Conservation (phyloP, 768 basidiomycete genomes). For the Pholiota conissans region DNA sequence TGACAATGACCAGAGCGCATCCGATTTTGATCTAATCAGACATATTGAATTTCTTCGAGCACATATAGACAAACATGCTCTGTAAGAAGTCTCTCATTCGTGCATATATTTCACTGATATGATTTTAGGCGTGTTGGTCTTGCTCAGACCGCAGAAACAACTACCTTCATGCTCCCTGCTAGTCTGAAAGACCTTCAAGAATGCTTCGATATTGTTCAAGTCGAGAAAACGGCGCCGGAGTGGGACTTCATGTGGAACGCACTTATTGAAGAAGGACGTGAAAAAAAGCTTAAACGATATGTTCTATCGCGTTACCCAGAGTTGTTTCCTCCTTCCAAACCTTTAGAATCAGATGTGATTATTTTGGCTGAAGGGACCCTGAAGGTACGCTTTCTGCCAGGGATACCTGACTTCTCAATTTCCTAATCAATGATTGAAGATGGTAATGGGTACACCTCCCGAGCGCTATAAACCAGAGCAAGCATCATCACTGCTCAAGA, state of each 20-base stretch:
- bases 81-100: slow-evolving; percentile 52
- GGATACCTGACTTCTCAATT: neutral
- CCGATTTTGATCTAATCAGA: slow-evolving; percentile 77
- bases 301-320: slow-evolving; percentile 49
- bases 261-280: slow-evolving; percentile 72
- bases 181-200: slow-evolving; percentile 43
- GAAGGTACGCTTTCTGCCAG: slow-evolving; percentile 47
- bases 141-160: slow-evolving; percentile 40
- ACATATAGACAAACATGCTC: slow-evolving; percentile 80
- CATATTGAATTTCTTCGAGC: slow-evolving; percentile 81
- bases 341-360: slow-evolving; percentile 37
- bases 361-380: slow-evolving; percentile 66
- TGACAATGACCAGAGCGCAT: slow-evolving; percentile 61
- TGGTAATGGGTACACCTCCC: slow-evolving; percentile 72
- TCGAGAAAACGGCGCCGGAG: slow-evolving; percentile 35
- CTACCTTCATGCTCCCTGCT: slow-evolving; percentile 36
- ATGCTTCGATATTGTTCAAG: slow-evolving; percentile 54
- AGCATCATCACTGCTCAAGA: slow-evolving; percentile 57
- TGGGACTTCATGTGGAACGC: slow-evolving; percentile 81
- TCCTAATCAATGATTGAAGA: slow-evolving; percentile 43
- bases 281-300: slow-evolving; percentile 62
- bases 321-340: slow-evolving; percentile 31
- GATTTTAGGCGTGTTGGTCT: slow-evolving; percentile 65
- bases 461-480: slow-evolving; percentile 65
- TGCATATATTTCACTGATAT: slow-evolving; percentile 9